Conservation (phyloP, 2,329 filamentous ascomycete species). For the Aspergillus carbonarius region DNA sequence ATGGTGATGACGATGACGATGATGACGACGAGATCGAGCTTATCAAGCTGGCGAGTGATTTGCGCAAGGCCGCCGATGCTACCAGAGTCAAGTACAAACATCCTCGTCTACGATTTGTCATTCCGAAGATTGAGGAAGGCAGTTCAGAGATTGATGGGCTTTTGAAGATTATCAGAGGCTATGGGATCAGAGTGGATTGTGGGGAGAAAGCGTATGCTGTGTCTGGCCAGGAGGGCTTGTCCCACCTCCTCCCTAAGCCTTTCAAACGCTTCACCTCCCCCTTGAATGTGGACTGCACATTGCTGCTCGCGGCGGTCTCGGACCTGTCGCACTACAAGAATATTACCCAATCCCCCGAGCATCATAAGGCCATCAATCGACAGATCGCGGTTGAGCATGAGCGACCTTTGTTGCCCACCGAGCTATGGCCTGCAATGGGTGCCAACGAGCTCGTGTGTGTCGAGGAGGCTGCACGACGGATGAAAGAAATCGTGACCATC, state of each 20-base stretch:
- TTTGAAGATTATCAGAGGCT: slow-evolving; percentile 55
- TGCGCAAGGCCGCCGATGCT: slow-evolving; percentile 57
- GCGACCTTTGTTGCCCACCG: slow-evolving; percentile 59
- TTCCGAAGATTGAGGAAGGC: slow-evolving; percentile 58
- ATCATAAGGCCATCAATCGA: slow-evolving; percentile 60
- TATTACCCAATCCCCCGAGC: slow-evolving; percentile 49
- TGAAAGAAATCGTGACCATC: slow-evolving; percentile 64
- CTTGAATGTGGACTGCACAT: slow-evolving; percentile 57
- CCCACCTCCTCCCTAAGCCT: slow-evolving; percentile 40
- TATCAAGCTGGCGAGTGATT: slow-evolving; percentile 59
- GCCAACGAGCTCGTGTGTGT: slow-evolving; percentile 64
- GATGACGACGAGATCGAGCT: slow-evolving; percentile 58
- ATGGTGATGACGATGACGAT: slow-evolving; percentile 41
- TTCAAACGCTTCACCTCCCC: slow-evolving; percentile 44
- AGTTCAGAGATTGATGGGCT: slow-evolving; percentile 57
- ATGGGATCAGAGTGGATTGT: slow-evolving; percentile 47
- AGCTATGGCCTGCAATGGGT: slow-evolving; percentile 63
- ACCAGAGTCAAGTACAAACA: slow-evolving; percentile 60
- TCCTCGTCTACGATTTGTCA: slow-evolving; percentile 59
- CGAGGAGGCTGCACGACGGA: slow-evolving; percentile 61
- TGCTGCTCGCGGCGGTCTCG: slow-evolving; percentile 70
- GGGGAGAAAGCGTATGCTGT: slow-evolving; percentile 22
- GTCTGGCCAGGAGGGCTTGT: slow-evolving; percentile 22
- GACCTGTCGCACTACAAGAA: slow-evolving; percentile 64
- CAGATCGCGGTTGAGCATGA: slow-evolving; percentile 66